These are phyloP conservation scores for Populus trichocarpa DNA, from an alignment of 441 rosid species.

Conservation along the genomic window DNA sequence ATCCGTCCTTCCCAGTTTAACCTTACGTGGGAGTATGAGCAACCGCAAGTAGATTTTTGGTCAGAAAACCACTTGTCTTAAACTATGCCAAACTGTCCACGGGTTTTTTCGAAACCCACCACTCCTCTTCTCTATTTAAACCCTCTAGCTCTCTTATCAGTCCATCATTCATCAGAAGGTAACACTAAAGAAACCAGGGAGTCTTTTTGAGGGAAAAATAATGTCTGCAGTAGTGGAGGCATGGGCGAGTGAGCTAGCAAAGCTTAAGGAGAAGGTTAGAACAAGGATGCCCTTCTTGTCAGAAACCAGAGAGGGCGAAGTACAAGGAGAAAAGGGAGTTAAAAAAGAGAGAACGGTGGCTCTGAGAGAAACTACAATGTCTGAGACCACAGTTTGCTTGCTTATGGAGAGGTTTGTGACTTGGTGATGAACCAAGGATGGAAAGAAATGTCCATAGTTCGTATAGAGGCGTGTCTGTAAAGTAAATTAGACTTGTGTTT, in stretches of 20 bases:
- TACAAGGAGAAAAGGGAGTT: slow-evolving; percentile 20
- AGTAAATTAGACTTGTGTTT: not conserved
- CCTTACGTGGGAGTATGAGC: slow-evolving; percentile 16
- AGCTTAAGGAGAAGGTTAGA: slow-evolving; percentile 52
- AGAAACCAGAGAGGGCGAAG: slow-evolving; percentile 15
- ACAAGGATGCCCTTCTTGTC: slow-evolving; percentile 24
- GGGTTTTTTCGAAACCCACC: not conserved
- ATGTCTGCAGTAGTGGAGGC: slow-evolving; percentile 63
- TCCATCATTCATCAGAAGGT: not conserved
- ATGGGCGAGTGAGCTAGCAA: slow-evolving; percentile 58
- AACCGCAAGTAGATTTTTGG: slow-evolving; percentile 1
- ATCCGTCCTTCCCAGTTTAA: not conserved
- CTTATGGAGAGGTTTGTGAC: slow-evolving; percentile 88
- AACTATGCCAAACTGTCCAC: not conserved
- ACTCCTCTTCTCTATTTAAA: slow-evolving; percentile 19
- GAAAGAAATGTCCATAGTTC: not conserved
- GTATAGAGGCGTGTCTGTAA: not conserved
- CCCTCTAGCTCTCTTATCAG: slow-evolving; percentile 7
- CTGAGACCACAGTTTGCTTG: slow-evolving; percentile 61
- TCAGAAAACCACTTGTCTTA: slow-evolving; percentile 6
- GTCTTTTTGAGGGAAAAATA: not conserved
- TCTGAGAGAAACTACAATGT: slow-evolving; percentile 42
- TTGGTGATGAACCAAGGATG: slow-evolving; percentile 28
- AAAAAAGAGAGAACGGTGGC: slow-evolving; percentile 21
- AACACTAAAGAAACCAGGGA: not conserved